Percentiles rank a stretch among this genome's conserved stretches.
These are phyloP conservation scores for Gastrolobium villosum DNA, from an alignment of 306 rosid genomes.

Conservation along the genomic window DNA sequence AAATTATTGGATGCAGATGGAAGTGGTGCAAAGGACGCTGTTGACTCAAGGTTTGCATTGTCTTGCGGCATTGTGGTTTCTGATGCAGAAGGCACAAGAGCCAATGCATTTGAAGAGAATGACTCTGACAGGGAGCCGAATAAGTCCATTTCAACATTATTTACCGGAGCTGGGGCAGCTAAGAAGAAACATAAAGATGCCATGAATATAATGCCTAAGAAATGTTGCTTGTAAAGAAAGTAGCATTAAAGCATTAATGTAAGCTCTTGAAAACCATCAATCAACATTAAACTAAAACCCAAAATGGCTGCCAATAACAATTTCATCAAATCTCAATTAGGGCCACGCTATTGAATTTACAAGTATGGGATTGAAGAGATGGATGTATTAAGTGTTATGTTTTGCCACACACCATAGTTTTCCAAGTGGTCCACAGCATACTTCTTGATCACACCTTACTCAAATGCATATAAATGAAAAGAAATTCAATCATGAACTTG, in stretches of 20 bases:
- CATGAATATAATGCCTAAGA: conserved; percentile 34
- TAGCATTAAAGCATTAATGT: not conserved
- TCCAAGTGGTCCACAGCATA: not conserved
- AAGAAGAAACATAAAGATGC: conserved; percentile 45
- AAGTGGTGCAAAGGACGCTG: conserved; percentile 50
- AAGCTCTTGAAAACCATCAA: conserved; percentile 30
- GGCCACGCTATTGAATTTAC: not conserved
- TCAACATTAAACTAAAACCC: conserved; percentile 31
- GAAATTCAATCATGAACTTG: not conserved
- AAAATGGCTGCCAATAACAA: not conserved
- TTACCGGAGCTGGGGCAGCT: conserved; percentile 64
- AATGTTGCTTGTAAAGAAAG: conserved; percentile 13
- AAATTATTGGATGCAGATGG: conserved; percentile 51
- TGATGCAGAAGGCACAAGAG: conserved; percentile 68
- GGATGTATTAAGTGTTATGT: not conserved
- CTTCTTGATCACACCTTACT: not conserved
- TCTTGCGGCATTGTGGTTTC: conserved; percentile 54
- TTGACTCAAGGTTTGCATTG: conserved; percentile 51
- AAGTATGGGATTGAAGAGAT: not conserved
- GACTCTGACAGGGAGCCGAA: conserved; percentile 74
- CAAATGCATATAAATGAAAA: conserved; percentile 2
- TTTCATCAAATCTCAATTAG: conserved; percentile 19
- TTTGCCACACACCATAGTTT: conserved; percentile 11
- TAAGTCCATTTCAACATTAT: conserved; percentile 69
- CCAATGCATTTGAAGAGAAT: conserved; percentile 66